These are phyloP conservation scores for Dictyostelium discoideum DNA, from an alignment of 78 protist genomes.

Conservation along the genomic window dicty_2.7 NC_007088.5:5120501-5121000, in stretches of 20 bases:
- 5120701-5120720: background rate
- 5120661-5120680: background rate
- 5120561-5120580: background rate
- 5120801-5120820: constrained; percentile 65
- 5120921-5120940: constrained; percentile 48
- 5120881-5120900: constrained; percentile 75
- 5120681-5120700: background rate
- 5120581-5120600: background rate
- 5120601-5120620: background rate
- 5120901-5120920: constrained; percentile 80
- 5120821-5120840: constrained; percentile 41
- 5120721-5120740: background rate
- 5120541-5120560: background rate
- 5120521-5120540: background rate
- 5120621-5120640: too few species aligned
- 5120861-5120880: constrained; percentile 67
- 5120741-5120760: constrained; percentile 52
- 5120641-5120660: too few species aligned
- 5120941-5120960: constrained; percentile 66
- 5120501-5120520: background rate
- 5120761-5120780: constrained; percentile 55
- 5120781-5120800: constrained; percentile 22
- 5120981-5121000: background rate
- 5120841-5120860: constrained; percentile 62
- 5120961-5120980: background rate